A percentile compares a stretch with the other conserved stretches of the same genome.
Conservation (phyloP, 805 yeast species). For the Starmerella khaoyaiensis region DNA sequence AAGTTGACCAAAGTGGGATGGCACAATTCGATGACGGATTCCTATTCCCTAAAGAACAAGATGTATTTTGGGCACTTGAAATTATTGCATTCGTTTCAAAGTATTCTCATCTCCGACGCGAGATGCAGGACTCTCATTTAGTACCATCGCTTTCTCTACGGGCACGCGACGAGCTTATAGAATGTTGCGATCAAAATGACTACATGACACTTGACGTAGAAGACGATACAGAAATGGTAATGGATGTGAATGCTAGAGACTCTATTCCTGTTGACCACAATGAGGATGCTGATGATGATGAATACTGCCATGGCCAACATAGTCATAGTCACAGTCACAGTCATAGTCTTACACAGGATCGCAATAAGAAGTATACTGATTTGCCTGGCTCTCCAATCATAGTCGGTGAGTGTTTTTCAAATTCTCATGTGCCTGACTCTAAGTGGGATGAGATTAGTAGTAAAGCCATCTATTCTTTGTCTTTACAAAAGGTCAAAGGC, state of each 20-base stretch:
- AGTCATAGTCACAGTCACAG: neutral
- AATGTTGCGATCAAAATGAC: conserved; percentile 4
- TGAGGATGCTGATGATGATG: neutral
- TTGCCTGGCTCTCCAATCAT: no score
- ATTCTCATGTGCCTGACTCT: no score
- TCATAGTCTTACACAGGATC: neutral
- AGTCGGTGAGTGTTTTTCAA: no score
- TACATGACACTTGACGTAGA: conserved; percentile 3
- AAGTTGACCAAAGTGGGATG: conserved; percentile 29
- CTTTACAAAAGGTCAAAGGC: no score
- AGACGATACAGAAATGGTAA: neutral
- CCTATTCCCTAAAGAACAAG: conserved; percentile 84
- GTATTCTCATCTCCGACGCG: conserved; percentile 65
- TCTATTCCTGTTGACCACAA: no score
- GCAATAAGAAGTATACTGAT: no score
- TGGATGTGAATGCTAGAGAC: neutral
- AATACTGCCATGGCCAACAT: conserved; percentile 1
- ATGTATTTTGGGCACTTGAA: conserved; percentile 86
- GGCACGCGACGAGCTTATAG: conserved; percentile 14
- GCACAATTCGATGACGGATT: conserved; percentile 51
- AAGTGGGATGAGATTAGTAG: no score
- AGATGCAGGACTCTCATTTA: conserved; percentile 60
- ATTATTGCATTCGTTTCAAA: conserved; percentile 85
- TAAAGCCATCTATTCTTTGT: no score
- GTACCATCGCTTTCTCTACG: conserved; percentile 52